These are phyloP conservation scores for Stephanodiscus minutulus DNA, from an alignment of 108 stramenopile species.

Conservation along the genomic window DNA sequence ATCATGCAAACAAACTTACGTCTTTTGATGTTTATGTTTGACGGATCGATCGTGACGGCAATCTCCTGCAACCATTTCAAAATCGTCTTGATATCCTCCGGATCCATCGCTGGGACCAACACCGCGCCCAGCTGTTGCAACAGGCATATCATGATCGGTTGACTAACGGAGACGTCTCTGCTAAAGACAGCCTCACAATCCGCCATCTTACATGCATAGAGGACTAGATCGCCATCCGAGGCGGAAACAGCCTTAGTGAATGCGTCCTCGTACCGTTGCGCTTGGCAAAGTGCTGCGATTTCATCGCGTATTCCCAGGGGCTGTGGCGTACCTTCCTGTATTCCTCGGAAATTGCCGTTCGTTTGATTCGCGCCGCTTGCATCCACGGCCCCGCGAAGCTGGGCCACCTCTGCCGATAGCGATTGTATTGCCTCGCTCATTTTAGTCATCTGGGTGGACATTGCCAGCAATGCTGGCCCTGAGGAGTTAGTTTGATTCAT, in stretches of 20 bases:
- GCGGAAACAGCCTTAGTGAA: constrained; percentile 83
- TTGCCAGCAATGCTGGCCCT: constrained; percentile 39
- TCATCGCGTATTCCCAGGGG: constrained; percentile 49
- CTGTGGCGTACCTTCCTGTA: neutral
- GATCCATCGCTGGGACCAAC: constrained; percentile 42
- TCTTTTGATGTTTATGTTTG: constrained; percentile 63
- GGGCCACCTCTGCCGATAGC: constrained; percentile 59
- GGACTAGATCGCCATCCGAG: constrained; percentile 64
- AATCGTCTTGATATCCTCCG: constrained; percentile 58
- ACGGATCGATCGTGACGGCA: constrained; percentile 81
- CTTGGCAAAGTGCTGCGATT: constrained; percentile 52
- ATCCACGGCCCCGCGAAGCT: constrained; percentile 34
- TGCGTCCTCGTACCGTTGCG: constrained; percentile 67
- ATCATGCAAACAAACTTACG: constrained; percentile 26
- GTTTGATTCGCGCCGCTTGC: constrained; percentile 1
- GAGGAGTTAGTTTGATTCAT: constrained; percentile 30
- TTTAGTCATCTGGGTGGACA: constrained; percentile 56
- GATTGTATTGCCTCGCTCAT: constrained; percentile 63
- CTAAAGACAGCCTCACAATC: constrained; percentile 58
- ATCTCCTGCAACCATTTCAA: constrained; percentile 89
- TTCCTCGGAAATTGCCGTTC: neutral
- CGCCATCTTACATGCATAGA: constrained; percentile 69
- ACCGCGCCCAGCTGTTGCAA: constrained; percentile 87
- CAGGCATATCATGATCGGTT: constrained; percentile 85
- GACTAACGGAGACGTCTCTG: constrained; percentile 58